phyloP scores from a whole-genome alignment of 1,139 yeast genomes.

The Oligophagozyma castellii region DNA sequence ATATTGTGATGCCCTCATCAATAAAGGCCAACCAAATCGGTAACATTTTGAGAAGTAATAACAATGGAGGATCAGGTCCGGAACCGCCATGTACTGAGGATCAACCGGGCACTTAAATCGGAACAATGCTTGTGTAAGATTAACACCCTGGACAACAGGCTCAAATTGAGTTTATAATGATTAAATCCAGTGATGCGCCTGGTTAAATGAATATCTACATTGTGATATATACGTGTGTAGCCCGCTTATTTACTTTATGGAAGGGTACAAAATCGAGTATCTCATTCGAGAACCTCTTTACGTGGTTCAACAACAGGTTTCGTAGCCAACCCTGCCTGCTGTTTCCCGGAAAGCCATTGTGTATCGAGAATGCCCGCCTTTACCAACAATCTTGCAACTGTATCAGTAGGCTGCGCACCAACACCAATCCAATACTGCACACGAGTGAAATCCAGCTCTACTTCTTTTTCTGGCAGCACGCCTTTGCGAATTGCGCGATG shows the following conservation, averaged over 20 bases:
- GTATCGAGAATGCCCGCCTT: slow-evolving; percentile 56
- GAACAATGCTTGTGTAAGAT: no score
- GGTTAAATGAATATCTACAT: background rate
- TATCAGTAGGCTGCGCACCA: slow-evolving; percentile 91
- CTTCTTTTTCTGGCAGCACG: slow-evolving; percentile 59
- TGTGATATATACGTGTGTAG: background rate
- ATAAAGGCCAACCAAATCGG: no score
- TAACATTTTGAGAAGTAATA: no score
- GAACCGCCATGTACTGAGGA: no score
- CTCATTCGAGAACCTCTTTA: slow-evolving; percentile 1
- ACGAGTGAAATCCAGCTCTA: slow-evolving; percentile 72
- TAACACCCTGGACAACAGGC: no score
- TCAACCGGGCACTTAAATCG: no score
- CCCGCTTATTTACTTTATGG: background rate
- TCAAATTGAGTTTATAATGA: slow-evolving; percentile 2
- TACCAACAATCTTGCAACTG: slow-evolving; percentile 64
- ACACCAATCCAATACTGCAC: slow-evolving; percentile 98
- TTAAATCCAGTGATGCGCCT: slow-evolving; percentile 1
- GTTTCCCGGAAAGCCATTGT: background rate
- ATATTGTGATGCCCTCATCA: no score
- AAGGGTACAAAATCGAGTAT: no score
- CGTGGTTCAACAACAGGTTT: background rate
- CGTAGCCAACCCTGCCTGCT: slow-evolving; percentile 1
- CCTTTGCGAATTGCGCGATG: slow-evolving; percentile 40
- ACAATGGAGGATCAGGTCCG: no score